A percentile compares a stretch with the other conserved stretches of the same genome.
Evolutionary conservation across 2,329 filamentous ascomycete genomes (phyloP).

Genomic region (Colletotrichum trifolii): DNA sequence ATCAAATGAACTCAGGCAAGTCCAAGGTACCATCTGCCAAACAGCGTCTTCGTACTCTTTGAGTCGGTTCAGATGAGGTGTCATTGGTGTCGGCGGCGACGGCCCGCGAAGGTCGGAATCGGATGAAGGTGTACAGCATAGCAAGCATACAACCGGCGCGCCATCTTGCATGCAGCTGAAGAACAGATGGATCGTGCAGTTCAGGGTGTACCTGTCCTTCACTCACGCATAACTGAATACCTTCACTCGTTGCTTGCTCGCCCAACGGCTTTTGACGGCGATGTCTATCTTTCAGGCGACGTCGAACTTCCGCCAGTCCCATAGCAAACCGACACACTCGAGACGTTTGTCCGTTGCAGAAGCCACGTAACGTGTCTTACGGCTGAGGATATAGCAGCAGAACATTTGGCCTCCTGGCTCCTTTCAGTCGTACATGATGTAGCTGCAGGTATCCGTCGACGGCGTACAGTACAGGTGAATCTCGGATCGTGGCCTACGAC

Average conservation of each 20-base stretch:
- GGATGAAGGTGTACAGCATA: neutral
- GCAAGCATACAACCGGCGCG: neutral
- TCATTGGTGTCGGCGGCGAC: neutral
- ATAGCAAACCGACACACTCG: no score
- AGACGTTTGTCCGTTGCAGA: neutral
- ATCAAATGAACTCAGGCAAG: neutral
- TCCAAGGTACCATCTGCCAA: neutral
- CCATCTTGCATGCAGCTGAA: constrained; percentile 8
- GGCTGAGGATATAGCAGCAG: no score
- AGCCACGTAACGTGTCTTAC: no score
- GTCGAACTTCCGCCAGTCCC: no score
- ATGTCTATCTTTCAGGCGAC: no score
- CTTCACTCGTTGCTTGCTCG: no score
- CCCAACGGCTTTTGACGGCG: no score
- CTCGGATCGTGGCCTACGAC: neutral
- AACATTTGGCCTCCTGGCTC: no score
- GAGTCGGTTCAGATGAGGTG: constrained; percentile 6
- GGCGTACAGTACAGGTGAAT: neutral
- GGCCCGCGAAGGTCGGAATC: neutral
- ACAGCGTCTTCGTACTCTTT: neutral
- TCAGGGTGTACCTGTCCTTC: neutral
- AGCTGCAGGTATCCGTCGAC: constrained; percentile 25
- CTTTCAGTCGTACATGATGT: neutral
- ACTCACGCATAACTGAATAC: neutral
- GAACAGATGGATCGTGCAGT: constrained; percentile 7